A percentile compares a stretch with the other conserved stretches of the same genome.
Conservation (phyloP, 352 stramenopile species). For the Phytophthora brassicae region DNA sequence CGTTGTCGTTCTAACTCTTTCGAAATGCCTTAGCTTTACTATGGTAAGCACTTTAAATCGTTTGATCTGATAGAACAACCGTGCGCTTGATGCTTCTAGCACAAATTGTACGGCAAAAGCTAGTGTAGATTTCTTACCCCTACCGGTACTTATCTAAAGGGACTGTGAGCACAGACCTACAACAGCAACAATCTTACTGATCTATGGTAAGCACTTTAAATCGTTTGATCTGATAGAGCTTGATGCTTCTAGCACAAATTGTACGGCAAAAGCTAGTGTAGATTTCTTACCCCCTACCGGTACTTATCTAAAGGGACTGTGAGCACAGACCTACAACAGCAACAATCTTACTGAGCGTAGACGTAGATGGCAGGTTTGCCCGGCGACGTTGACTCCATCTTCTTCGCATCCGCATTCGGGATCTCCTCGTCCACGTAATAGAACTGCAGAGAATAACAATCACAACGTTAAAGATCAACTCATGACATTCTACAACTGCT, state of each 20-base stretch:
- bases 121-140: too few relatives aligned
- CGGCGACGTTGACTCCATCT: slow-evolving; percentile 78
- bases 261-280: too few relatives aligned
- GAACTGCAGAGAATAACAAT: slow-evolving; percentile 43
- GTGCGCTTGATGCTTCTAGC: too few relatives aligned
- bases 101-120: too few relatives aligned
- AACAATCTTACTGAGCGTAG: slow-evolving; percentile 52
- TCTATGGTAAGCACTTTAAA: too few relatives aligned
- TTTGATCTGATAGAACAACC: slow-evolving; percentile 8
- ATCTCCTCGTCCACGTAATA: slow-evolving; percentile 78
- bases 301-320: slow-evolving; percentile 24
- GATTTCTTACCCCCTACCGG: too few relatives aligned
- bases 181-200: slow-evolving; percentile 36
- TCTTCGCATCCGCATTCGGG: slow-evolving; percentile 77
- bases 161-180: slow-evolving; percentile 15
- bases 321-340: slow-evolving; percentile 13
- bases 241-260: too few relatives aligned
- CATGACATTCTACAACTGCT: neutral
- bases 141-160: slow-evolving; percentile 27
- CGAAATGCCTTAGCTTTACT: too few relatives aligned
- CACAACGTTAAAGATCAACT: neutral
- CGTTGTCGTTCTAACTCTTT: too few relatives aligned
- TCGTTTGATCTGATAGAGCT: slow-evolving; percentile 5
- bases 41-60: too few relatives aligned
- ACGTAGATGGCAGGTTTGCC: slow-evolving; percentile 83